Evolutionary conservation across 805 yeast genomes (phyloP).

Genomic region (Candida coquimbonensis): DNA sequence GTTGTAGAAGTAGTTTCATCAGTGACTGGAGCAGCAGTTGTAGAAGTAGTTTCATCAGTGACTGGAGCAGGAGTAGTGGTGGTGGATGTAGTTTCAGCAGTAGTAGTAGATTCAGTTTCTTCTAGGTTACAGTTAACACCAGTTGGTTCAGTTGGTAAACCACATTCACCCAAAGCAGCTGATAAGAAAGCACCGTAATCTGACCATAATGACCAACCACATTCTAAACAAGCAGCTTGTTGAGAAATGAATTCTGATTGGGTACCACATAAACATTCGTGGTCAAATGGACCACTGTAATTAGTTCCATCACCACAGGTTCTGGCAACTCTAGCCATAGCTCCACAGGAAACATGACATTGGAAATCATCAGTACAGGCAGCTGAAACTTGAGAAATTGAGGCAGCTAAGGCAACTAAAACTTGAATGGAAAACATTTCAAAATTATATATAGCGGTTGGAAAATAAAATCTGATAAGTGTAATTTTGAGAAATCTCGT

Average conservation of each 20-base stretch:
- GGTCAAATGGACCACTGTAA: constrained; percentile 6
- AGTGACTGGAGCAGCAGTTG: neutral
- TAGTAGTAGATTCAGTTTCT: constrained; percentile 4
- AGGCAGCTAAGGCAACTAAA: neutral
- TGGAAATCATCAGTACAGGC: constrained; percentile 1
- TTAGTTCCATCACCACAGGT: constrained; percentile 2
- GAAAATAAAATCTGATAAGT: neutral
- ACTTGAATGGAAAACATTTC: constrained; percentile 1
- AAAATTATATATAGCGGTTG: neutral
- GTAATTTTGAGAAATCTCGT: neutral
- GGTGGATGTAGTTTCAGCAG: neutral
- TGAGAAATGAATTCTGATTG: constrained; percentile 1
- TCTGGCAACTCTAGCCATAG: constrained; percentile 5
- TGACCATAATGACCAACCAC: constrained; percentile 8
- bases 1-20: neutral
- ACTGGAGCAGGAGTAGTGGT: neutral
- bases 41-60: neutral
- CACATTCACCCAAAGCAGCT: constrained; percentile 4
- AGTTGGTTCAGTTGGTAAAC: constrained; percentile 7
- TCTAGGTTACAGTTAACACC: neutral
- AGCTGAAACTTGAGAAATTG: neutral
- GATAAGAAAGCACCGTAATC: constrained; percentile 1
- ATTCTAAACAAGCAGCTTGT: constrained; percentile 5
- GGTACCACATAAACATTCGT: constrained; percentile 5
- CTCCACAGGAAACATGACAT: constrained; percentile 7